Evolutionary conservation across 139 green algal species (phyloP), one percentile per base, ranked within the genome.

Genomic region (Astrephomene gubernaculifera): DNA sequence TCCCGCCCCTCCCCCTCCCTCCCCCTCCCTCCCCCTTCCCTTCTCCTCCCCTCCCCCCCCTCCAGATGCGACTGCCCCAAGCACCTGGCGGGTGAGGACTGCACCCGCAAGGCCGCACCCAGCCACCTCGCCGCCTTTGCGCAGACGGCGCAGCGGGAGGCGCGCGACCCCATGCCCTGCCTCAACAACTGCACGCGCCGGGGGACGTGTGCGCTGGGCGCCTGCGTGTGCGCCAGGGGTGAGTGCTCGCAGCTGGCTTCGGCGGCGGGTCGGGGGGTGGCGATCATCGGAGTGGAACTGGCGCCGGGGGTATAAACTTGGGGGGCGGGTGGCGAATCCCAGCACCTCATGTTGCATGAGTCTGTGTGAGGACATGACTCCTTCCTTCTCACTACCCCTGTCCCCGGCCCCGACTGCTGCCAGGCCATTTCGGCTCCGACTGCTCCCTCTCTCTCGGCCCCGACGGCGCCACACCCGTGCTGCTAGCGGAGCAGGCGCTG

Each of bases 11-110:
- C 49, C 12, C 49, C 49, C 12, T 25, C 49, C 49, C 49, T 12
- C 49, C 49, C 49, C 49, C 12, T 17, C 49, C 49, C 49, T 57
- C 49, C 12, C 49, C 49, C 12, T 25, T 17, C 49, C 49, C 49
- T 17, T 12, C 49, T 17, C 12, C 49, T 33, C 21, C 27, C 27
- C 60, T 36, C 24, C n/a, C n/a, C n/a, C n/a, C n/a, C 35, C 10
- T 44, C 33, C 72, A 80, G 72, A 31, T 80, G 72, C 49, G 72
- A 80, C 72, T 80, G 72, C 36, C 73, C 73, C 33, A 81, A 81
- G 53, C 53, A 69, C 36, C 73, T 69, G 24, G 12, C 49, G 22
- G 73, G 73, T 1, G 17, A 17, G 35, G 53, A 81, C 53, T 81
- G 73, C 53, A 4, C 24, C 35, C 73, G 73, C 8, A 69, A 81